Evolutionary conservation across 805 yeast genomes (phyloP), one percentile per base, ranked within the genome.

Genomic region (Saturnispora besseyi): DNA sequence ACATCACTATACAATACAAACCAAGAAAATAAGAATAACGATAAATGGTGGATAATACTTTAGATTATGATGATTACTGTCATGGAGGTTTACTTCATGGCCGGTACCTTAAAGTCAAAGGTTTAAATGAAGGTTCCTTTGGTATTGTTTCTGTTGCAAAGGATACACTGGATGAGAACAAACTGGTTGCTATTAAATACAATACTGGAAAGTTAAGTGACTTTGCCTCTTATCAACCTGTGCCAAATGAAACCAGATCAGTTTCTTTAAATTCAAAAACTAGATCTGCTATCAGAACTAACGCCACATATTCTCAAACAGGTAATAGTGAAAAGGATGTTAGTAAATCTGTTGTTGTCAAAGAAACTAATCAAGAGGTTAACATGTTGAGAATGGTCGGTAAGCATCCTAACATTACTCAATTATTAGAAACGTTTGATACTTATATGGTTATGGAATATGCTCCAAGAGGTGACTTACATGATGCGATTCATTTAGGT

Each of bases 91-190:
- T 84, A 42, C 70, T 87, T 50, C 75, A 81, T 52, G 72, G 72
- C 49, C 72, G 85, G 50, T 91, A 88, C 68, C 69, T 71, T 51
- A 82, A 82, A 57, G 73, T 88, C 22, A 80, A 78, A 51, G 87
- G 82, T 61, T 78, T 91, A 52, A 87, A 90, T 61, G 90, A 87
- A 64, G 98, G 98, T 30, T 87, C 97, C 0, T 91, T 87, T 65
- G 98, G 98, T 46, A 77, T 85, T 44, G 98, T 91, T 8, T 81
- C 95, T 2, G 73, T 91, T 26, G 97, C 96, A 9, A 81, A 80
- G 59, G 96, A 91, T 64, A 72, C 74, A 26, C 66, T 70, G 36
- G 52, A 62, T 30, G 57, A 63, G 30, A 59, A 71, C 54, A 69
- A 71, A 49, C 67, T 85, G 44, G 95, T 86, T 29, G 98, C 97